phyloP scores from a whole-genome alignment of 306 rosid species.

The Abrus precatorius region DNA sequence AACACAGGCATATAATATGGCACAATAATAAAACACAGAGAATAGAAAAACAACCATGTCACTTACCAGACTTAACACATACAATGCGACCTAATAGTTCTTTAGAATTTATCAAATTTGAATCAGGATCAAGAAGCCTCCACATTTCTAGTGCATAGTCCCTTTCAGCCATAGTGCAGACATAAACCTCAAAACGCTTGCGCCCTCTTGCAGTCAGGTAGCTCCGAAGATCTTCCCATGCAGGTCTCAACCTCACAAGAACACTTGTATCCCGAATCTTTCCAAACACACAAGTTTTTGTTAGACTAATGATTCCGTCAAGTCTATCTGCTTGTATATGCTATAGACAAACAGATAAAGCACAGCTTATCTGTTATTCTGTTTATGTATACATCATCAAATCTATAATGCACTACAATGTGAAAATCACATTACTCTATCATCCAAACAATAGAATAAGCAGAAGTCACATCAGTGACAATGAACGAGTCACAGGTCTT shows the following conservation, averaged over 20 bases:
- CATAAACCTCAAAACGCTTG: constrained; percentile 99
- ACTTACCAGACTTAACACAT: constrained; percentile 95
- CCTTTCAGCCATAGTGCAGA: constrained; percentile 99
- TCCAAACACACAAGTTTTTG: constrained; percentile 38
- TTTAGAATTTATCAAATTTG: constrained; percentile 88
- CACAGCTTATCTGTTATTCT: constrained; percentile 5
- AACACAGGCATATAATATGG: constrained; percentile 16
- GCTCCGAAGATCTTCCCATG: constrained; percentile 99
- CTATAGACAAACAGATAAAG: constrained; percentile 9
- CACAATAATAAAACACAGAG: constrained; percentile 14
- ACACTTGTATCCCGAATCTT: constrained; percentile 99
- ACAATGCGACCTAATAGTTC: constrained; percentile 91
- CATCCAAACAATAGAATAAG: constrained; percentile 26
- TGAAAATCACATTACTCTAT: constrained; percentile 13
- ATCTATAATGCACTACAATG: constrained; percentile 18
- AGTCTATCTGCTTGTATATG: constrained; percentile 23
- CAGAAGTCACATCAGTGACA: constrained; percentile 4
- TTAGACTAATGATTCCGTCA: constrained; percentile 37
- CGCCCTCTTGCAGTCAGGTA: constrained; percentile 99
- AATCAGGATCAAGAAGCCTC: constrained; percentile 99
- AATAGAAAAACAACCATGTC: constrained; percentile 35
- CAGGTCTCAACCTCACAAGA: constrained; percentile 98
- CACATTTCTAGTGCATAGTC: constrained; percentile 99
- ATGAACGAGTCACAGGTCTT: background rate
- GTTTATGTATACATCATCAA: constrained; percentile 12